Conservation (phyloP, 2,329 filamentous ascomycete species). For the Diaporthe helianthi region DNA sequence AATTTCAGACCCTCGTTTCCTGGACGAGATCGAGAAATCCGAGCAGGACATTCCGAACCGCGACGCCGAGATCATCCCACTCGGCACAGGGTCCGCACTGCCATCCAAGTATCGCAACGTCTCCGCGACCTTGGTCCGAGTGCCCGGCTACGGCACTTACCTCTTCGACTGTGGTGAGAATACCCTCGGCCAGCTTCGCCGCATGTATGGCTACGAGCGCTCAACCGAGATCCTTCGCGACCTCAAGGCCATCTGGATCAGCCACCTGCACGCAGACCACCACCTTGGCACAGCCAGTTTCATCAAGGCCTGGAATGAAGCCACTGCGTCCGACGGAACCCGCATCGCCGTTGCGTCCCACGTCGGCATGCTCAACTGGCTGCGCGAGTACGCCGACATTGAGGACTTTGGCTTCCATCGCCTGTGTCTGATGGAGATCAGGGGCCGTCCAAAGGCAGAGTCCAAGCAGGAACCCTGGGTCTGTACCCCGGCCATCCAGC, state of each 20-base stretch:
- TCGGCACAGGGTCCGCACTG: constrained; percentile 89
- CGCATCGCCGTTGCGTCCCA: constrained; percentile 73
- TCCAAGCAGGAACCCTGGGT: constrained; percentile 39
- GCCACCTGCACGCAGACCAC: constrained; percentile 95
- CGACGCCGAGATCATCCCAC: constrained; percentile 82
- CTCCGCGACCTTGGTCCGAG: constrained; percentile 82
- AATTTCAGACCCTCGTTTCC: constrained; percentile 53
- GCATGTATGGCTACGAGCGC: constrained; percentile 71
- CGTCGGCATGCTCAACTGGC: constrained; percentile 73
- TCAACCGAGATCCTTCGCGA: constrained; percentile 76
- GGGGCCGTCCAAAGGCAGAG: constrained; percentile 25
- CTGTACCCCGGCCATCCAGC: constrained; percentile 44
- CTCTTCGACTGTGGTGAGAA: constrained; percentile 92
- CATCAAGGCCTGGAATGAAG: constrained; percentile 81
- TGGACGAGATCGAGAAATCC: constrained; percentile 55
- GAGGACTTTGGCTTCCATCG: constrained; percentile 76
- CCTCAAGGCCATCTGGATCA: constrained; percentile 87
- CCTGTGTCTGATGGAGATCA: constrained; percentile 45
- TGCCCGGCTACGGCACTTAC: constrained; percentile 87
- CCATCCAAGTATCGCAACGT: constrained; percentile 97
- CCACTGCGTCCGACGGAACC: constrained; percentile 47
- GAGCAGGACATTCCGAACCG: constrained; percentile 73
- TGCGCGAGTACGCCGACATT: constrained; percentile 79
- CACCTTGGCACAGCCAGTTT: constrained; percentile 85
- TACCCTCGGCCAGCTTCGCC: constrained; percentile 84